These are phyloP conservation scores for Baorangia bicolor DNA, from an alignment of 768 basidiomycete species.

Conservation along the genomic window DNA sequence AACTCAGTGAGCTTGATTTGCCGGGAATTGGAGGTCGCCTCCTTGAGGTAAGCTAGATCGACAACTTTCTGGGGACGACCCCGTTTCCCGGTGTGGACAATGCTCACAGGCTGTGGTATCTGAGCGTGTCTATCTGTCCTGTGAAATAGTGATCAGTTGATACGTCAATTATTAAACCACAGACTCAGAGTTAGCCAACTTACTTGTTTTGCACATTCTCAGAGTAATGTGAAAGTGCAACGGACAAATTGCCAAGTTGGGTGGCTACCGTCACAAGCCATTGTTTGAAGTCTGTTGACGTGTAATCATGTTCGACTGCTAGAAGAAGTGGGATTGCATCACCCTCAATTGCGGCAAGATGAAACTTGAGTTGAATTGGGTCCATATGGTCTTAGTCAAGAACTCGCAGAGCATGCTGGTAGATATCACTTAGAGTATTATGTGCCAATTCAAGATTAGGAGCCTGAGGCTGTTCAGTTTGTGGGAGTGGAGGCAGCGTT, in stretches of 20 bases:
- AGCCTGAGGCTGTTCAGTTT: not conserved
- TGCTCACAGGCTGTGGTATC: conserved; percentile 2
- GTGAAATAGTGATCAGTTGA: not conserved
- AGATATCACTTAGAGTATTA: not conserved
- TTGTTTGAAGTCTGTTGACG: not conserved
- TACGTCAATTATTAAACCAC: not conserved
- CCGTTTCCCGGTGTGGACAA: not conserved
- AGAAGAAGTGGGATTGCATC: not conserved
- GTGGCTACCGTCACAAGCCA: too few species aligned
- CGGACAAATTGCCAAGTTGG: not conserved
- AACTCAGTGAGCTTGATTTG: conserved; percentile 15
- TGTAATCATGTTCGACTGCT: not conserved
- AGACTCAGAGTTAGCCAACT: not conserved
- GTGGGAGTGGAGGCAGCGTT: not conserved
- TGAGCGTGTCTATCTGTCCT: not conserved
- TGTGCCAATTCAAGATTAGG: not conserved
- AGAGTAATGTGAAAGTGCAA: not conserved
- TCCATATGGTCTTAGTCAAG: not conserved
- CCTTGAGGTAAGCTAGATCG: conserved; percentile 1
- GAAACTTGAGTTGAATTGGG: not conserved
- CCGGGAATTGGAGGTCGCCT: conserved; percentile 3
- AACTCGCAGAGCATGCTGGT: not conserved
- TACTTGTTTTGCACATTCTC: not conserved
- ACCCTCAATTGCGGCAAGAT: not conserved
- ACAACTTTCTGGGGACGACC: conserved; percentile 8